A percentile compares a stretch with the other conserved stretches of the same genome.
Evolutionary conservation across 2,329 filamentous ascomycete species (phyloP).

Genomic region (Fusarium verrucosum): DNA sequence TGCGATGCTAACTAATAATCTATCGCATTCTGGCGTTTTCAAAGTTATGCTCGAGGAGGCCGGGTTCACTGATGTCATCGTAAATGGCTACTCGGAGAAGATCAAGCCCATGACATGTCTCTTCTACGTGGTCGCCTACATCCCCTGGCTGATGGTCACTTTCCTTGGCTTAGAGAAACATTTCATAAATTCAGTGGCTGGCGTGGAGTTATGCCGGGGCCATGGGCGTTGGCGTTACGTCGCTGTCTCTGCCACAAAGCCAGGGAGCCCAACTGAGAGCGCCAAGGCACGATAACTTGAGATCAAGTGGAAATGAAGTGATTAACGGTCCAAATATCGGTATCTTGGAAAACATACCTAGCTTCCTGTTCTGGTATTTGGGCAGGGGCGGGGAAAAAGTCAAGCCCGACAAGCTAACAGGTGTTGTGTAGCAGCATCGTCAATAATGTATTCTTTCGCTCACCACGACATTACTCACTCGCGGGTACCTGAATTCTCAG

Average conservation of each 20-base stretch:
- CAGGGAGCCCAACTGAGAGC: too few species aligned
- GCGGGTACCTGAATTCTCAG: too few species aligned
- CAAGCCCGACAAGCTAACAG: too few species aligned
- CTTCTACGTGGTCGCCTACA: slow-evolving; percentile 53
- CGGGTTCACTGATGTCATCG: slow-evolving; percentile 56
- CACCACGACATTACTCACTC: too few species aligned
- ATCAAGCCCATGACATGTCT: slow-evolving; percentile 59
- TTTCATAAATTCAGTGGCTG: slow-evolving; percentile 25
- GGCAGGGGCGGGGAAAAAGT: too few species aligned
- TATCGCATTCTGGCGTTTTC: slow-evolving; percentile 53
- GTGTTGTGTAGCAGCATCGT: too few species aligned
- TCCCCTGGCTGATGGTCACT: slow-evolving; percentile 8
- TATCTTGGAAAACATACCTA: too few species aligned
- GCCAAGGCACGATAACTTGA: too few species aligned
- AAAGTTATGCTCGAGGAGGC: slow-evolving; percentile 53
- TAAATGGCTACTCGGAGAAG: slow-evolving; percentile 56
- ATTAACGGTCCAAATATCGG: too few species aligned
- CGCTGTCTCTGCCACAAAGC: slow-evolving; percentile 11
- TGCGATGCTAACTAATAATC: slow-evolving; percentile 57
- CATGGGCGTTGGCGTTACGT: slow-evolving; percentile 13
- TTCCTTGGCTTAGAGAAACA: slow-evolving; percentile 11
- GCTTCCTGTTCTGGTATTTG: too few species aligned
- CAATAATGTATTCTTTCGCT: too few species aligned
- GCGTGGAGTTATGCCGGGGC: slow-evolving; percentile 13
- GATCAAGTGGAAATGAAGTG: too few species aligned